Conservation (phyloP, 1,284 basidiomycete species). For the Xerocomus tenax region DNA sequence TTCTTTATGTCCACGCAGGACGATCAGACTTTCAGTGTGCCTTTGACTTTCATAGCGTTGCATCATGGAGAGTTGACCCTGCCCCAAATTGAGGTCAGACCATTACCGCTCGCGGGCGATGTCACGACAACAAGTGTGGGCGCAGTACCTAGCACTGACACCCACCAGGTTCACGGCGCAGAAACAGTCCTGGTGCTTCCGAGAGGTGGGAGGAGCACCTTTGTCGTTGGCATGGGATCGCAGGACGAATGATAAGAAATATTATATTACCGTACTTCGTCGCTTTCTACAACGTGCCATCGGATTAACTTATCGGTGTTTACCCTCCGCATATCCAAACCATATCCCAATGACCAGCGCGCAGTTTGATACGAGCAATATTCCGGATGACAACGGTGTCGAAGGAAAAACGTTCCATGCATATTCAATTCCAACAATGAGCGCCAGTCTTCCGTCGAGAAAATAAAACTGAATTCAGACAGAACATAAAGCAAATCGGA, state of each 20-base stretch:
- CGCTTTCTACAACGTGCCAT: background rate
- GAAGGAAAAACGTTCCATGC: conserved; percentile 86
- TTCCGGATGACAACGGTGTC: conserved; percentile 59
- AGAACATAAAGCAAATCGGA: background rate
- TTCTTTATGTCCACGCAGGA: conserved; percentile 38
- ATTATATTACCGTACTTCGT: background rate
- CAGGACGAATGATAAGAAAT: conserved; percentile 17
- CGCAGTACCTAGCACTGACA: conserved; percentile 53
- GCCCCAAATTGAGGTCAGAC: conserved; percentile 58
- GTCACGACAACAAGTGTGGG: conserved; percentile 42
- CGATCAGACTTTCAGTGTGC: conserved; percentile 44
- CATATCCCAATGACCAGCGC: conserved; percentile 59
- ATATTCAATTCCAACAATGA: conserved; percentile 68
- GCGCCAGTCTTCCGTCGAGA: conserved; percentile 41
- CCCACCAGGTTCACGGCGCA: conserved; percentile 69
- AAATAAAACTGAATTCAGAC: background rate
- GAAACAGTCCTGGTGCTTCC: conserved; percentile 67
- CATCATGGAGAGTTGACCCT: conserved; percentile 68
- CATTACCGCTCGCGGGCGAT: conserved; percentile 45
- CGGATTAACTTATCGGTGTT: conserved; percentile 4
- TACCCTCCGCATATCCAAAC: conserved; percentile 44
- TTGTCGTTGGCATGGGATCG: conserved; percentile 61
- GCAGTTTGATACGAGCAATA: conserved; percentile 53
- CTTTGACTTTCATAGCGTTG: conserved; percentile 67
- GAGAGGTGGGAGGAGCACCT: conserved; percentile 70